These are phyloP conservation scores for Kwoniella mangroviensis DNA, from an alignment of 768 basidiomycete genomes.

Conservation along the genomic window DNA sequence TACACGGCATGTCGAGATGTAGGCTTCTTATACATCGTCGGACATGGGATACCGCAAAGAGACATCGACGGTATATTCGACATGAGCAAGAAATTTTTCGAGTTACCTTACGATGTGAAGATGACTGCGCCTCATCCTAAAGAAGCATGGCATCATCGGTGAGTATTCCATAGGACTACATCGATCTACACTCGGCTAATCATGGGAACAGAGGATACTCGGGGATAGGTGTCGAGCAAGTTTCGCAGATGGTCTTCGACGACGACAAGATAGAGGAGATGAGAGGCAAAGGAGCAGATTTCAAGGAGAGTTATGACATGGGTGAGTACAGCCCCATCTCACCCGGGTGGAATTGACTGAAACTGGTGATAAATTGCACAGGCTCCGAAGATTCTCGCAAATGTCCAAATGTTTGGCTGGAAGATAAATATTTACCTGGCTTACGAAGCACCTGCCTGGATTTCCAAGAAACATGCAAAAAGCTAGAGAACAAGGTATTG, in stretches of 20 bases:
- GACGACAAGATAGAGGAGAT: constrained; percentile 28
- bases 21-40: constrained; percentile 47
- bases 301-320: constrained; percentile 29
- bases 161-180: too few species aligned
- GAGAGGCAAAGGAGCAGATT: constrained; percentile 16
- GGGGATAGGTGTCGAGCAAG: constrained; percentile 44
- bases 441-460: constrained; percentile 10
- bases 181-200: too few species aligned
- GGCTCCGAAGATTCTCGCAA: constrained; percentile 15
- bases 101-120: constrained; percentile 39
- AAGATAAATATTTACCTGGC: constrained; percentile 30
- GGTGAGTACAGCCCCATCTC: constrained; percentile 12
- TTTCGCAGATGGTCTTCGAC: constrained; percentile 41
- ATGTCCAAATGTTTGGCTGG: constrained; percentile 29
- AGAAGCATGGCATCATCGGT: constrained; percentile 29
- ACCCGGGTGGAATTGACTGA: background rate
- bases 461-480: constrained; percentile 31
- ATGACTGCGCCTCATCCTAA: constrained; percentile 44
- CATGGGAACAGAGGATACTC: constrained; percentile 44
- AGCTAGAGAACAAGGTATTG: constrained; percentile 26
- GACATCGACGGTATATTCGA: constrained; percentile 40
- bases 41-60: constrained; percentile 32
- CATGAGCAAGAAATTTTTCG: constrained; percentile 37
- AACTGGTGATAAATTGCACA: background rate
- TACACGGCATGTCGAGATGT: constrained; percentile 45